phyloP scores from a whole-genome alignment of 2,329 filamentous ascomycete genomes.

The Apiospora malaysiana region DNA sequence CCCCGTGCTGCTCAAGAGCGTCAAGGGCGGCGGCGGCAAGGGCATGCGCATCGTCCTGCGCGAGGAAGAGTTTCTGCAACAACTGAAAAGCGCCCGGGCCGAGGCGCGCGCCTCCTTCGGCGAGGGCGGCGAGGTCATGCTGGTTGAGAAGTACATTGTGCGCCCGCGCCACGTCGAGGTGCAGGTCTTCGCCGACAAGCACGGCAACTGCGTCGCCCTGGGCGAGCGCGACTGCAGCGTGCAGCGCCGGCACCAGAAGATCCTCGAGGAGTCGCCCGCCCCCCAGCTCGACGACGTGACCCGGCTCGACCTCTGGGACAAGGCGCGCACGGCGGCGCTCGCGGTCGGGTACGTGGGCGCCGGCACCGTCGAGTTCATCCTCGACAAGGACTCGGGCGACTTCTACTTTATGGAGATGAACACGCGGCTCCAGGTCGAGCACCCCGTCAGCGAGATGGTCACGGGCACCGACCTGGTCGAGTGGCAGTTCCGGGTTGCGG shows the following conservation, averaged over 20 bases:
- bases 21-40: slow-evolving; percentile 82
- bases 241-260: slow-evolving; percentile 87
- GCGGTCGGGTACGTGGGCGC: slow-evolving; percentile 89
- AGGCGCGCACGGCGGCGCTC: slow-evolving; percentile 69
- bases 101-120: slow-evolving; percentile 82
- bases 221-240: slow-evolving; percentile 90
- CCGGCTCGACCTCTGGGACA: slow-evolving; percentile 67
- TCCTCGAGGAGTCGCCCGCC: slow-evolving; percentile 87
- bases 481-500: slow-evolving; percentile 87
- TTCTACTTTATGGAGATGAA: slow-evolving; percentile 89
- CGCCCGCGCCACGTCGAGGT: slow-evolving; percentile 87
- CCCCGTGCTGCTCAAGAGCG: slow-evolving; percentile 80
- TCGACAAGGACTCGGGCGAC: slow-evolving; percentile 79
- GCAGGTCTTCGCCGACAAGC: slow-evolving; percentile 85
- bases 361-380: slow-evolving; percentile 89
- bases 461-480: slow-evolving; percentile 80
- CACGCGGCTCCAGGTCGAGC: slow-evolving; percentile 93
- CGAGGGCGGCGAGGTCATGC: slow-evolving; percentile 77
- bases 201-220: slow-evolving; percentile 80
- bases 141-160: slow-evolving; percentile 84
- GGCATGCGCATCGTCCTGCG: slow-evolving; percentile 78
- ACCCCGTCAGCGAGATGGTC: slow-evolving; percentile 82
- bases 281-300: slow-evolving; percentile 67
- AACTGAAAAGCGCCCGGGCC: slow-evolving; percentile 74
- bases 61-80: slow-evolving; percentile 71